Evolutionary conservation across 2,329 filamentous ascomycete genomes (phyloP).

Genomic region (Fusarium mundagurra): DNA sequence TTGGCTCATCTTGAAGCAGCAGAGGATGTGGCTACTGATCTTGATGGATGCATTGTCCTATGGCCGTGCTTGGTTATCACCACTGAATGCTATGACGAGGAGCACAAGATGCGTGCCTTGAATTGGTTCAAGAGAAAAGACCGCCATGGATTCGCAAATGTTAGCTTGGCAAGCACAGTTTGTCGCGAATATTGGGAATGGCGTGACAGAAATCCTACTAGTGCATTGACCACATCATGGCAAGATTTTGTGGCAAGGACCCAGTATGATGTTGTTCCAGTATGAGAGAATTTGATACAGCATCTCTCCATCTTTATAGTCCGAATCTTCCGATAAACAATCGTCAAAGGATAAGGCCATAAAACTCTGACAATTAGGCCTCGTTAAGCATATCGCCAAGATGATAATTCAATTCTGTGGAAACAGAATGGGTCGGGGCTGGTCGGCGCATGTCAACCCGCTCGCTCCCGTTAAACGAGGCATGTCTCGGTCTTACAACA

Average conservation of each 20-base stretch:
- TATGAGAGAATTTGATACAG: neutral
- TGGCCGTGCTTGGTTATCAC: neutral
- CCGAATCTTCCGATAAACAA: accelerated
- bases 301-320: neutral
- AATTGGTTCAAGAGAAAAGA: neutral
- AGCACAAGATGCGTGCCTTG: neutral
- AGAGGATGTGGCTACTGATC: neutral
- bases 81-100: neutral
- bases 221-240: neutral
- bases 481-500: neutral
- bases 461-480: neutral
- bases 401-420: accelerated
- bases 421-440: neutral
- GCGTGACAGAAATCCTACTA: neutral
- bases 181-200: neutral
- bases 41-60: neutral
- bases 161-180: neutral
- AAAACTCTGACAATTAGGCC: accelerated
- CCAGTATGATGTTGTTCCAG: neutral
- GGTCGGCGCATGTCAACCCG: neutral
- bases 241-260: neutral
- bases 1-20: neutral
- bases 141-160: neutral
- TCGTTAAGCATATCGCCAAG: accelerated
- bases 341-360: accelerated